Base-by-base conservation (phyloP, 2,329 filamentous ascomycete genomes). In the Thermothelomyces thermophilus region DNA sequence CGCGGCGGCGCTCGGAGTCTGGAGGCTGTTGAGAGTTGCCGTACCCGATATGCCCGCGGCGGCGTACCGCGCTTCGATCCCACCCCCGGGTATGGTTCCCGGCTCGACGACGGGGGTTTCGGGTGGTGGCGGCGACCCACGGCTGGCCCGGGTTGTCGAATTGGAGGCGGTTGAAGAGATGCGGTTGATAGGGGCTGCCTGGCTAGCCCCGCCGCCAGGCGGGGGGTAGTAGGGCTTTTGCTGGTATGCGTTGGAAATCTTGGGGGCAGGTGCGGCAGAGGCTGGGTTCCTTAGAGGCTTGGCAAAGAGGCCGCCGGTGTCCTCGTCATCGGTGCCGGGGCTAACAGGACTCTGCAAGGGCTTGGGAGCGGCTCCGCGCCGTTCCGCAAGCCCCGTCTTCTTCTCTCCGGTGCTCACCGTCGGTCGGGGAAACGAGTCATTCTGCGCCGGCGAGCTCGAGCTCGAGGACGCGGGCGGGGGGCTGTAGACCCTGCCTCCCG, bases 91-190 rank as follows among this genome's bases (percentile, higher is more conserved):
- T n/a, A 82, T 74, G 46, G 74, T 75, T 16, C 80, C 82, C 1
- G 86, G 87, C 35, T 85, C 86, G 26, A 86, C 78, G 54, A 91
- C 77, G 28, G 93, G 89, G 0, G 93, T 97, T 66, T 97, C 91
- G 8, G 93, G 93, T 1, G 93, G 93, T 4, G 93, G 91, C 5
- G 93, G 93, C 24, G 91, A 97, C 37, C 93, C 93, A 59, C 93
- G 80, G 63, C 87, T 90, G 17, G 93, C 93, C 57, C 87, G 83
- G 2, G 91, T 96, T 1, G 93, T 98, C 2, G 90, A 95, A 11
- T 84, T 95, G 0, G 93, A 97, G 13, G 91, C 90, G 7, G 88
- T 95, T 2, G 91, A 96, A 10, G 77, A 75, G 57, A 83, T 82
- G 39, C 82, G 75, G 61, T 79, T 83, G 56, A 84, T 75, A 26